Evolutionary conservation across 352 stramenopile species (phyloP).

Genomic region (Phytophthora fragariaefolia): DNA sequence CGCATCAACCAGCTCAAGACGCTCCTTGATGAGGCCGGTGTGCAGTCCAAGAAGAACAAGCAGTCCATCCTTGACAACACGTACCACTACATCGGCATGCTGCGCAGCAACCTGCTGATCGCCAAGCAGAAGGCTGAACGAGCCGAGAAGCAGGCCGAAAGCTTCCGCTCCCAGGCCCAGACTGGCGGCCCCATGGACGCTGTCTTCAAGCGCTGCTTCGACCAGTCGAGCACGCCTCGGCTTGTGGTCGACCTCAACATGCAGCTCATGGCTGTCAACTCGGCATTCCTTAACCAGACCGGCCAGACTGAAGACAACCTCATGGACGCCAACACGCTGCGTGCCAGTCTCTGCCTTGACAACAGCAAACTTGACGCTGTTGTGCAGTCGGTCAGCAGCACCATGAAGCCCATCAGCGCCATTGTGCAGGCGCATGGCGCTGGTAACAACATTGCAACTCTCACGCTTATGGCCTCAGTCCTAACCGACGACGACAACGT

Average conservation of each 20-base stretch:
- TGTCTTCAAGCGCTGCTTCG: conserved; percentile 73
- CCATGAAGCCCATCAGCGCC: conserved; percentile 48
- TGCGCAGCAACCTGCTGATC: conserved; percentile 66
- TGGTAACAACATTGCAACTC: conserved; percentile 47
- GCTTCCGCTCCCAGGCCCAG: conserved; percentile 50
- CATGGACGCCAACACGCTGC: conserved; percentile 47
- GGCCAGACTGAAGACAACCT: conserved; percentile 49
- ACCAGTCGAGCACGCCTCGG: conserved; percentile 65
- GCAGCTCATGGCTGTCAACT: conserved; percentile 63
- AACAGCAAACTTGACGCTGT: conserved; percentile 53
- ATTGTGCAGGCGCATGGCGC: conserved; percentile 57
- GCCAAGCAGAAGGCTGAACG: conserved; percentile 67
- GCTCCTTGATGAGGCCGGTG: conserved; percentile 59
- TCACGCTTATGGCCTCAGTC: conserved; percentile 65
- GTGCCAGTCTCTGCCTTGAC: conserved; percentile 59
- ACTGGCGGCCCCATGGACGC: conserved; percentile 34
- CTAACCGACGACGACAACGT: conserved; percentile 67
- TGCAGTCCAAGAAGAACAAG: conserved; percentile 80
- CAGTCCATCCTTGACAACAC: conserved; percentile 78
- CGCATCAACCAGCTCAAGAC: conserved; percentile 80
- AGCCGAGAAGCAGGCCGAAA: conserved; percentile 61
- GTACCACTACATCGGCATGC: conserved; percentile 67
- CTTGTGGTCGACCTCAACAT: conserved; percentile 61
- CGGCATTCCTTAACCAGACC: conserved; percentile 58
- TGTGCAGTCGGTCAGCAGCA: conserved; percentile 49